These are phyloP conservation scores for Cladosporium colombiae DNA, from an alignment of 2,329 filamentous ascomycete genomes.

Conservation along the genomic window DNA sequence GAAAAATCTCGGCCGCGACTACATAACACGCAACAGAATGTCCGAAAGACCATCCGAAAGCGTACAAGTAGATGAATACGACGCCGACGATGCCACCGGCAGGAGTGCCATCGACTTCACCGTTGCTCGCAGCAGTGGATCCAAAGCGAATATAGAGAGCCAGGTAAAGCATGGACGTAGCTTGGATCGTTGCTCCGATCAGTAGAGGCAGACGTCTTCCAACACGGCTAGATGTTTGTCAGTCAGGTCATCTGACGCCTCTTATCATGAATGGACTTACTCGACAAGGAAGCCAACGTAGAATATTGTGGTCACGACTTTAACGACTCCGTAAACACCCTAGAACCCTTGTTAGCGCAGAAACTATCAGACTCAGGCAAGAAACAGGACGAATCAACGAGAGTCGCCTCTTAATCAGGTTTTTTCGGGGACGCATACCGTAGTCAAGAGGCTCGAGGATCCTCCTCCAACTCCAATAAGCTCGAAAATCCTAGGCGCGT, in stretches of 20 bases:
- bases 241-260: too few species aligned
- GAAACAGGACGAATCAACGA: too few species aligned
- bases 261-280: background rate
- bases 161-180: conserved; percentile 25
- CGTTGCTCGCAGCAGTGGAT: background rate
- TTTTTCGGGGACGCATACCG: too few species aligned
- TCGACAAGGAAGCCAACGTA: conserved; percentile 27
- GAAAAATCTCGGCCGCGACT: conserved; percentile 27
- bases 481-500: conserved; percentile 24
- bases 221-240: conserved; percentile 16
- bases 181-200: conserved; percentile 24
- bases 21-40: conserved; percentile 27
- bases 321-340: conserved; percentile 27
- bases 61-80: conserved; percentile 26
- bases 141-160: conserved; percentile 26
- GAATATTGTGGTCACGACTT: conserved; percentile 25
- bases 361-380: too few species aligned
- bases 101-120: conserved; percentile 20
- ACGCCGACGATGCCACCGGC: conserved; percentile 27
- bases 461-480: conserved; percentile 24
- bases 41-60: conserved; percentile 26
- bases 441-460: conserved; percentile 5
- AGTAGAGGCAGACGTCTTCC: conserved; percentile 25
- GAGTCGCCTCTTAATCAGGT: too few species aligned
- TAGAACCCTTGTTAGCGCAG: too few species aligned